Evolutionary conservation across 1,284 basidiomycete genomes (phyloP).

Genomic region (Phellinidium pouzarii): DNA sequence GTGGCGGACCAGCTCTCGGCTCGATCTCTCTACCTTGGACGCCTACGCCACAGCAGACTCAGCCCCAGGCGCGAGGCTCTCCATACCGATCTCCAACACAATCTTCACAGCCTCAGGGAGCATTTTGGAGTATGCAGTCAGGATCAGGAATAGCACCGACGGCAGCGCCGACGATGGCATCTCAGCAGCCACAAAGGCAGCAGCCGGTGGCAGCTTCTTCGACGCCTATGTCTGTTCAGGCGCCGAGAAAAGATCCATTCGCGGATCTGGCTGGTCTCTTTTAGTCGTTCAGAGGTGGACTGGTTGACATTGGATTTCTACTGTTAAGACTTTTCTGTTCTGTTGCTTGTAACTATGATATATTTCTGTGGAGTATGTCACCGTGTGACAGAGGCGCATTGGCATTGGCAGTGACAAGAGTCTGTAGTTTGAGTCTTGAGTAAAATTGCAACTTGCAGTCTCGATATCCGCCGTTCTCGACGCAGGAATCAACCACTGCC

Average conservation of each 20-base stretch:
- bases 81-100: not conserved
- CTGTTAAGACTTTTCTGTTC: not conserved
- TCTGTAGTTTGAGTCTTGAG: not conserved
- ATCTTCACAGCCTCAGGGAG: slow-evolving; percentile 10
- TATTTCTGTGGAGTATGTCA: no score
- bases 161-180: slow-evolving; percentile 9
- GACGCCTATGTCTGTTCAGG: slow-evolving; percentile 19
- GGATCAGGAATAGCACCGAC: not conserved
- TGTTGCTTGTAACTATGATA: not conserved
- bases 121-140: slow-evolving; percentile 8
- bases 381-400: not conserved
- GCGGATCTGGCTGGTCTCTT: slow-evolving; percentile 73
- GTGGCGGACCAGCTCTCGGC: slow-evolving; percentile 24
- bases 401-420: not conserved
- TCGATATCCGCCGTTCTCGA: not conserved
- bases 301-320: not conserved
- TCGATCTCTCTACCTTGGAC: slow-evolving; percentile 50
- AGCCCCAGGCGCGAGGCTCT: slow-evolving; percentile 3
- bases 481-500: not conserved
- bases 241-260: slow-evolving; percentile 69
- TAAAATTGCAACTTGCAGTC: not conserved
- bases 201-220: slow-evolving; percentile 19
- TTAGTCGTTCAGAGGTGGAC: slow-evolving; percentile 29
- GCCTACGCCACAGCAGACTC: slow-evolving; percentile 26
- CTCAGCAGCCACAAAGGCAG: slow-evolving; percentile 23